A percentile compares a stretch with the other conserved stretches of the same genome.
Evolutionary conservation across 192 early-diverging fungal genomes (phyloP).

Genomic region (Podila epigama): DNA sequence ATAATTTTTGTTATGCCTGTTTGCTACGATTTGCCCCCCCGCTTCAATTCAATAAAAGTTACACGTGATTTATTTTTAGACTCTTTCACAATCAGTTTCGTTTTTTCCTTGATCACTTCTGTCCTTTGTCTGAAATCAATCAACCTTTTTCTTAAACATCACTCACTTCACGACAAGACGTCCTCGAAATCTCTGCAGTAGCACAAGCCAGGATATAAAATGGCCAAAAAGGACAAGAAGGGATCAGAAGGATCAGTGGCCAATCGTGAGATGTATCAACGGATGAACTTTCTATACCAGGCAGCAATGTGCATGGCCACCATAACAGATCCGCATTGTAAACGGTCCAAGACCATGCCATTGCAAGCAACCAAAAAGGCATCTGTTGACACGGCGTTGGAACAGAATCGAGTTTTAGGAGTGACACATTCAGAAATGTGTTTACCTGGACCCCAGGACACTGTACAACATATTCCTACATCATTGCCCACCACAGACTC

Average conservation of each 20-base stretch:
- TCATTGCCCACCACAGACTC: not conserved
- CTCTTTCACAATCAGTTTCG: too few relatives aligned
- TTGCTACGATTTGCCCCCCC: too few relatives aligned
- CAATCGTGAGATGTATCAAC: conserved; percentile 64
- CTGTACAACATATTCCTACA: not conserved
- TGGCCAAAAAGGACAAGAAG: conserved; percentile 48
- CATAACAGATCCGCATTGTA: conserved; percentile 17
- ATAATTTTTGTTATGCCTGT: not conserved
- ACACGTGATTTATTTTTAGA: too few relatives aligned
- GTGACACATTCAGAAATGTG: too few relatives aligned
- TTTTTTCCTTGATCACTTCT: too few relatives aligned
- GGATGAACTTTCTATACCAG: conserved; percentile 73
- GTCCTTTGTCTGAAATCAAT: too few relatives aligned
- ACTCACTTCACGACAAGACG: not conserved
- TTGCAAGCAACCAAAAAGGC: not conserved
- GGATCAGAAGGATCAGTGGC: conserved; percentile 40
- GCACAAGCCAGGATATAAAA: conserved; percentile 4
- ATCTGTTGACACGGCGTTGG: not conserved
- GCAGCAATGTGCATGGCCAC: conserved; percentile 67
- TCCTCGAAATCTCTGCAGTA: not conserved
- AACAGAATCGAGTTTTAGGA: too few relatives aligned
- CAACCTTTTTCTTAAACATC: not conserved
- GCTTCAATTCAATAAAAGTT: too few relatives aligned
- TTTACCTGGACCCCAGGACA: conserved; percentile 2
- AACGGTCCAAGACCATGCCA: not conserved